These are phyloP conservation scores for Hyaloscypha hepaticicola DNA, from an alignment of 495 filamentous ascomycete species.

Conservation along the genomic window DNA sequence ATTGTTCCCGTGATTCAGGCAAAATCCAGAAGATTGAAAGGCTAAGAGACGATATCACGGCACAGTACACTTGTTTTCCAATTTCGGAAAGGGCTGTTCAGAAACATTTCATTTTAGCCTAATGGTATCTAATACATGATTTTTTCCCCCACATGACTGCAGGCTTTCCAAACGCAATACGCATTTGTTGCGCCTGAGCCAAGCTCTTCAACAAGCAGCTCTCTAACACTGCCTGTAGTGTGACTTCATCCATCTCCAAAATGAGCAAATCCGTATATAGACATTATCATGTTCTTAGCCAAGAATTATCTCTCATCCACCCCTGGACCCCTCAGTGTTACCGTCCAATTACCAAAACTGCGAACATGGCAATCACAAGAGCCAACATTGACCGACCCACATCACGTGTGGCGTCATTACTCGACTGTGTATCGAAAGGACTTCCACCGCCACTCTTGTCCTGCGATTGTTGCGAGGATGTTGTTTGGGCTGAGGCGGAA, in stretches of 20 bases:
- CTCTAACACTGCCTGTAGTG: neutral
- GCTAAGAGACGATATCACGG: neutral
- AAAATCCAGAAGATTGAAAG: neutral
- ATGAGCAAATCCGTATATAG: conserved; percentile 2
- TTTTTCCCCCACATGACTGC: neutral
- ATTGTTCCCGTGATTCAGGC: neutral
- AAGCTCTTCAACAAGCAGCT: neutral
- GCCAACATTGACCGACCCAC: conserved; percentile 10
- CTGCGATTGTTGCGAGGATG: neutral
- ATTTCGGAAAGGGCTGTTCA: neutral
- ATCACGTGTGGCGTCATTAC: neutral
- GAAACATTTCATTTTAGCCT: neutral
- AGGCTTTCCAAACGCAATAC: neutral
- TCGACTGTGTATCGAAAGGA: conserved; percentile 20
- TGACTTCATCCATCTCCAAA: neutral
- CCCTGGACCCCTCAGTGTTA: conserved; percentile 1
- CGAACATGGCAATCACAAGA: conserved; percentile 9
- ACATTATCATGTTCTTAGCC: conserved; percentile 23
- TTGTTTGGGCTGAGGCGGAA: neutral
- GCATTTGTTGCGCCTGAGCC: neutral
- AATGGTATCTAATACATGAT: conserved; percentile 1
- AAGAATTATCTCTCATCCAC: conserved; percentile 4
- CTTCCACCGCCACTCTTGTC: conserved; percentile 14
- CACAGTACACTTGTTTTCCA: neutral
- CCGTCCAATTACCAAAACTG: conserved; percentile 17